A percentile compares a stretch with the other conserved stretches of the same genome.
phyloP scores from a whole-genome alignment of 257 asterid species.

The Phtheirospermum japonicum region DNA sequence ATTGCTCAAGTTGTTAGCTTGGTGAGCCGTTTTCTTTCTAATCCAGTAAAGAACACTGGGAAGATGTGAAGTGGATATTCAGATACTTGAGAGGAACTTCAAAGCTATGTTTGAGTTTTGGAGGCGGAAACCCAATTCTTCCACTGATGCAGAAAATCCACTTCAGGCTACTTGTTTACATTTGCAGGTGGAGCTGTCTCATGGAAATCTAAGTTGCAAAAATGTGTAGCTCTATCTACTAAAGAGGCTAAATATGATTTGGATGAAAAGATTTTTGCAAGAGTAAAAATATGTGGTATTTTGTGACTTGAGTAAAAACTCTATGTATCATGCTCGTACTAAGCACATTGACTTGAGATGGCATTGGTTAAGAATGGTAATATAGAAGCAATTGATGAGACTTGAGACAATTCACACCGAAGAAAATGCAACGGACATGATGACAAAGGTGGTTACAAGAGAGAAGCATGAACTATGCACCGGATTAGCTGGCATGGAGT shows the following conservation, averaged over 20 bases:
- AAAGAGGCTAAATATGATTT: neutral
- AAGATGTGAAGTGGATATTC: neutral
- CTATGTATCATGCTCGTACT: neutral
- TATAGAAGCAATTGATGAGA: neutral
- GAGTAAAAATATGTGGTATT: neutral
- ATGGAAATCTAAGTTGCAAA: neutral
- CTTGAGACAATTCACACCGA: neutral
- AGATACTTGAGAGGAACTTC: neutral
- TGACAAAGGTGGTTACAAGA: neutral
- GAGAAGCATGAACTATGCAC: neutral
- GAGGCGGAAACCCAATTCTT: neutral
- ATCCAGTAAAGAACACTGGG: neutral
- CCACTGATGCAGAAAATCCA: neutral
- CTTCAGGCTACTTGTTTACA: neutral
- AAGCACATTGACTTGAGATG: neutral
- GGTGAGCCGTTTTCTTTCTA: neutral
- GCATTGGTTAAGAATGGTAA: neutral
- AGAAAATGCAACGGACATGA: neutral
- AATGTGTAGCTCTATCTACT: neutral
- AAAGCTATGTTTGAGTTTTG: neutral
- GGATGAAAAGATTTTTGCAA: neutral
- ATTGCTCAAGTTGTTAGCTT: neutral
- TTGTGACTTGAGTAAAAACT: neutral
- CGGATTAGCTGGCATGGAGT: too few species aligned
- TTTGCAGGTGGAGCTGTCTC: neutral